Base-by-base conservation (phyloP, 495 filamentous ascomycete genomes). In the Terfezia claveryi region DNA sequence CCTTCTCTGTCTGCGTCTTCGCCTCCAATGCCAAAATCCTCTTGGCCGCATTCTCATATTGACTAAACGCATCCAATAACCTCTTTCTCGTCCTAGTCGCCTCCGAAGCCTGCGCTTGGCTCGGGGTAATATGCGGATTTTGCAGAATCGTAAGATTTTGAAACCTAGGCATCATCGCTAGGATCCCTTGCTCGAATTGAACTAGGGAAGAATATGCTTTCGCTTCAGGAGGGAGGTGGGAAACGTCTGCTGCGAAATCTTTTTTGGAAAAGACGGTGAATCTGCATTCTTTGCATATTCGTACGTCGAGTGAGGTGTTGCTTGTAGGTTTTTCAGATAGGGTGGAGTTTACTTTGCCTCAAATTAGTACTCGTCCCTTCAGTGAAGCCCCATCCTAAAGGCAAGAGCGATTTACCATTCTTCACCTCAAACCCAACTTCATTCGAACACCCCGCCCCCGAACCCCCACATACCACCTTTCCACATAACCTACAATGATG, bases 401-500 rank as follows among this genome's bases (percentile, higher is more conserved):
- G 27, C 20, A 20, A 7, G 27, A 32, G 27, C 7, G 10, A 72
- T 80, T 66, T 74, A 87, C 84, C 61, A 52, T 76, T 69, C 63
- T 82, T 71, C 23, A 95, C 81, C 64, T 80, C 83, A 53, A 98
- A 64, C 10, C 79, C 82, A 49, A 95, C 74, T 60, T 94, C 87
- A 50, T 69, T 76, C 1, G 91, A 98, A 67, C 91, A 98, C 16
- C 68, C 80, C 0, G 91, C 96, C 38, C 72, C 70, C 2, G 75
- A 76, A 67, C 96, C 91, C 14, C 83, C 86, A 61, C 91, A 98
- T 0, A 98, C 86, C 0, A 98, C 86, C 54, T 79, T 75, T 37
- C 91, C 91, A 61, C 91, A 98, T 66, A 93, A 77, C 54, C 91
- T 78, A 66, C 91, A 98, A 65, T 98, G 91, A 65, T 96, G 92